Conservation (phyloP, 257 asterid genomes). For the Voacanga thouarsii region DNA sequence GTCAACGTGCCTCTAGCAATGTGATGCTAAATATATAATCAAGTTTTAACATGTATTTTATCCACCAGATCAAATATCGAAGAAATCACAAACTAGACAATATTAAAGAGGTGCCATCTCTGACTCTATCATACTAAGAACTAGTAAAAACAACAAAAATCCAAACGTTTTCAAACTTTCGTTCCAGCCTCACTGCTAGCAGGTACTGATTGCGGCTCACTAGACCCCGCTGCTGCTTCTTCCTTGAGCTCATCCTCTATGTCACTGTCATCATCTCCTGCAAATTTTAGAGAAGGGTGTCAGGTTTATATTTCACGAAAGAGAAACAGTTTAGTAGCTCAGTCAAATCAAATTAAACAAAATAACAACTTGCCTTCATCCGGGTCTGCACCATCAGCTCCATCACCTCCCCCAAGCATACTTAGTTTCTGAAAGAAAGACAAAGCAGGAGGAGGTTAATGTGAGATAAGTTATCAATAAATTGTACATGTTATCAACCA, state of each 20-base stretch:
- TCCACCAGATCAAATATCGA: background rate
- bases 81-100: background rate
- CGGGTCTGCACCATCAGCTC: slow-evolving; percentile 9
- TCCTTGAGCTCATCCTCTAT: slow-evolving; percentile 18
- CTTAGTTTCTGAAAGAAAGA: slow-evolving; percentile 12
- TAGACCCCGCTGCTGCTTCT: slow-evolving; percentile 1
- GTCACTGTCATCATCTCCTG: slow-evolving; percentile 28
- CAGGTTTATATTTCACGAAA: background rate
- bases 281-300: background rate
- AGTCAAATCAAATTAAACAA: background rate
- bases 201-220: background rate
- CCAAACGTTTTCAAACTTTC: slow-evolving; percentile 9
- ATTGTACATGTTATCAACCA: background rate
- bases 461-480: background rate
- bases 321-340: background rate
- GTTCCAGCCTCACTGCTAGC: slow-evolving; percentile 3
- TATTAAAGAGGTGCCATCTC: background rate
- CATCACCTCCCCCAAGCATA: slow-evolving; percentile 20
- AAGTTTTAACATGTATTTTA: background rate
- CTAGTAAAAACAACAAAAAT: background rate
- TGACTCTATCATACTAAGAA: background rate
- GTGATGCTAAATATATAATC: background rate
- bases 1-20: no score
- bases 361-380: slow-evolving; percentile 21
- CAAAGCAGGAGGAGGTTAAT: background rate